Evolutionary conservation across 805 yeast species (phyloP), one percentile per base, ranked within the genome.

Genomic region (Yarrowia sp.): DNA sequence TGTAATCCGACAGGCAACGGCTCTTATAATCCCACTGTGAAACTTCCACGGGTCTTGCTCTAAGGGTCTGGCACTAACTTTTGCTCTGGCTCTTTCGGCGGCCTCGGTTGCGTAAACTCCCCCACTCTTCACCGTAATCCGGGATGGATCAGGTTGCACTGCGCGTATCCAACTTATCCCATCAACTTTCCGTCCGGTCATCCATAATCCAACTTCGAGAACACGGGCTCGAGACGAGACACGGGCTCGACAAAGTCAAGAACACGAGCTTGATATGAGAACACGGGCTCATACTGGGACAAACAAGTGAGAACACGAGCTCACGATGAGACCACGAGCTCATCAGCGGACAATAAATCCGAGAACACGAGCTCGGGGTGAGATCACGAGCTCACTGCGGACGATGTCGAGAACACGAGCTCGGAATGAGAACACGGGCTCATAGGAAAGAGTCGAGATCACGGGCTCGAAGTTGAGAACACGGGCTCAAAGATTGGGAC

Each of bases 1-100:
- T 51, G 38, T 48, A 38, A 51, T 51, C 60, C 60, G 60, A 51
- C 60, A 48, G 39, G 60, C 43, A 51, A 51, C 60, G 60, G 55
- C 55, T 48, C 53, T 48, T 48, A 33, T 15, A 6, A 33, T 48
- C 53, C 53, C 53, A 11, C 53, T 48, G 53, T 33, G 39, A 48
- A 48, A 48, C 15, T 33, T 48, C 53, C 53, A 48, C 53, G 53
- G 53, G 39, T 48, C 53, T 48, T 48, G 53, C 53, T 48, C 41
- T 18, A 33, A 48, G 17, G 55, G 55, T 33, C 58, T 8, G 43
- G 42, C 42, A 51, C 58, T 7, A 36, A 51, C 38, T 38, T 38
- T 38, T 36, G 43, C 58, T 51, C 43, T 22, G 43, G 58, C 58
- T 51, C 58, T 36, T 38, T 55, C 28, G 61, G 47, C 47, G 47